Evolutionary conservation across 2,329 filamentous ascomycete genomes (phyloP).

Genomic region (Rhynchosporium secalis): DNA sequence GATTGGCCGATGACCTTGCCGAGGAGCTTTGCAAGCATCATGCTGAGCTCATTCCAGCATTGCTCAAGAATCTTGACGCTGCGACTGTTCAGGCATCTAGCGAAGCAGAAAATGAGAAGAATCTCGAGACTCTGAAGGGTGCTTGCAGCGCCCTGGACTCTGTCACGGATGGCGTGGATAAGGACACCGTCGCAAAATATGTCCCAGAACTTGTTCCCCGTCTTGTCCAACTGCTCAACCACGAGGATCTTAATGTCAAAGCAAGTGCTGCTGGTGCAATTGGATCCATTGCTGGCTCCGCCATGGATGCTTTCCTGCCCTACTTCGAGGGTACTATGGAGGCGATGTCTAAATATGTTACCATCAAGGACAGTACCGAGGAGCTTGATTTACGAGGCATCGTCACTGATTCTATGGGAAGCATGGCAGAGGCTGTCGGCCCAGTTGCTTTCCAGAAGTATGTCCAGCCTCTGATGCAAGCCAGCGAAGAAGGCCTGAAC

Average conservation of each 20-base stretch:
- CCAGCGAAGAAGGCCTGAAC: constrained; percentile 85
- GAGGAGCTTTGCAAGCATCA: constrained; percentile 89
- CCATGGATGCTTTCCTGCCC: constrained; percentile 81
- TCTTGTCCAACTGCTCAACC: constrained; percentile 78
- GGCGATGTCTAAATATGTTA: constrained; percentile 79
- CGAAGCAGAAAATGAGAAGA: constrained; percentile 67
- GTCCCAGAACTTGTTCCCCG: constrained; percentile 80
- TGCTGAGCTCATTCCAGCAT: constrained; percentile 75
- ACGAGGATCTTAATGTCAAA: constrained; percentile 88
- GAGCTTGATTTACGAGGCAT: constrained; percentile 87
- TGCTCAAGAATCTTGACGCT: constrained; percentile 86
- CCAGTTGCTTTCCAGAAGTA: constrained; percentile 85
- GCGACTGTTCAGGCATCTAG: constrained; percentile 68
- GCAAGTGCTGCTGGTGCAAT: constrained; percentile 84
- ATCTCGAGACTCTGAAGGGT: constrained; percentile 81
- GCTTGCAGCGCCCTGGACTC: constrained; percentile 90
- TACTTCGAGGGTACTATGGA: constrained; percentile 92
- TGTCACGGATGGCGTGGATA: constrained; percentile 81
- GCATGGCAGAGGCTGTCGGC: constrained; percentile 87
- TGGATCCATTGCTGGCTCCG: constrained; percentile 84
- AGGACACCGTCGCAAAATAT: constrained; percentile 78
- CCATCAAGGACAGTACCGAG: constrained; percentile 84
- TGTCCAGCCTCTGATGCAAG: constrained; percentile 84
- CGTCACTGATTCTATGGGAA: constrained; percentile 89
- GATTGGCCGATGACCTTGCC: constrained; percentile 88